Conservation (phyloP, 1,284 basidiomycete genomes). For the Pseudozyma flocculosa region DNA sequence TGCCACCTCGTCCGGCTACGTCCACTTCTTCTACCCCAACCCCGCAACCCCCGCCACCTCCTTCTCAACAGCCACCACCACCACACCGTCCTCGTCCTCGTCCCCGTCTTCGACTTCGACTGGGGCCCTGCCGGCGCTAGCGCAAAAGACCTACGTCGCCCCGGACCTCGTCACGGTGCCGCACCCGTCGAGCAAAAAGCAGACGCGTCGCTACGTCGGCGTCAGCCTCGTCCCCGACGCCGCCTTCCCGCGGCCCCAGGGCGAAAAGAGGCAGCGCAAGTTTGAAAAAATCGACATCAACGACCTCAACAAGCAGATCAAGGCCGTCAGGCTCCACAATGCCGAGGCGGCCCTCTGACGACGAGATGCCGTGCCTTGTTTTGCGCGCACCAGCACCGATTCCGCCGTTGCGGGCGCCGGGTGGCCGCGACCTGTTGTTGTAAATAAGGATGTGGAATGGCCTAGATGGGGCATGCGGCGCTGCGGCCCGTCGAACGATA, state of each 20-base stretch:
- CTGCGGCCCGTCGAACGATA: too few relatives aligned
- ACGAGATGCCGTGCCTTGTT: too few relatives aligned
- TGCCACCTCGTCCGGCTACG: conserved; percentile 51
- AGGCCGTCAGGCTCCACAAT: conserved; percentile 27
- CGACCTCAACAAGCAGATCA: conserved; percentile 35
- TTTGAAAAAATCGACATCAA: conserved; percentile 52
- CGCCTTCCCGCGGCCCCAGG: conserved; percentile 29
- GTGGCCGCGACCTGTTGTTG: too few relatives aligned
- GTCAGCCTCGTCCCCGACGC: conserved; percentile 40
- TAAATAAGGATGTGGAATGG: too few relatives aligned
- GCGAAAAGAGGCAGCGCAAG: conserved; percentile 35
- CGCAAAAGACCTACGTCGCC: conserved; percentile 3
- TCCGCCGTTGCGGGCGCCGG: too few relatives aligned
- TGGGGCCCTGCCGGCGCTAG: conserved; percentile 1
- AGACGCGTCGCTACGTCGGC: conserved; percentile 49
- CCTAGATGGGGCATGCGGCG: too few relatives aligned
- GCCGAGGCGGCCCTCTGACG: neutral
- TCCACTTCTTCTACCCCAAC: conserved; percentile 52
- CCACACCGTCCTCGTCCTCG: conserved; percentile 2
- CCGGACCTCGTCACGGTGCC: conserved; percentile 21
- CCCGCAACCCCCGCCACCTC: conserved; percentile 8
- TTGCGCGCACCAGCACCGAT: too few relatives aligned
- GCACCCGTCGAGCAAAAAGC: conserved; percentile 48
- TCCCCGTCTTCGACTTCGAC: conserved; percentile 3
- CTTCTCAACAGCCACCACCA: conserved; percentile 15